Evolutionary conservation across 1,139 yeast species (phyloP).

Genomic region (Nakaseomyces kungkrabaensis): DNA sequence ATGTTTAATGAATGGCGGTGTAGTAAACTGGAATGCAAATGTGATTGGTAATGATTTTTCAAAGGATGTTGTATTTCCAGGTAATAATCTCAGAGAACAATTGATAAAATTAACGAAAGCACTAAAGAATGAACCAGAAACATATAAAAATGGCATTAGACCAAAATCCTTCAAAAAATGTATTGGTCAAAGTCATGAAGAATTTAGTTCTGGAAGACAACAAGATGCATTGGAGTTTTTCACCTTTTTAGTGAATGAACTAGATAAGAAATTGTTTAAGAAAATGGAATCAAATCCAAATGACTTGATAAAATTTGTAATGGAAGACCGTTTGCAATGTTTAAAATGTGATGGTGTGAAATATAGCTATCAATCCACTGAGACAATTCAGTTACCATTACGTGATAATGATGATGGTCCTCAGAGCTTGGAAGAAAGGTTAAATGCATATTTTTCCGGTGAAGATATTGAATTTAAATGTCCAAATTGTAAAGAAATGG

Average conservation of each 20-base stretch:
- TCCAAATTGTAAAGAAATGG: constrained; percentile 40
- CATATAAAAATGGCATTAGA: constrained; percentile 65
- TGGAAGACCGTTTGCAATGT: constrained; percentile 60
- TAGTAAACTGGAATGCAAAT: constrained; percentile 17
- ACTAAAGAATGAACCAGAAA: constrained; percentile 44
- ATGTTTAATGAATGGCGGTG: constrained; percentile 42
- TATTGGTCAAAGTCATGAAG: constrained; percentile 69
- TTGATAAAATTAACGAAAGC: constrained; percentile 75
- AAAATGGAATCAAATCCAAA: constrained; percentile 35
- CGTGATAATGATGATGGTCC: constrained; percentile 33
- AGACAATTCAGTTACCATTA: constrained; percentile 58
- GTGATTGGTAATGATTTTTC: constrained; percentile 25
- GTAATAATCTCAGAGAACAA: constrained; percentile 58
- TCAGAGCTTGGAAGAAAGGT: constrained; percentile 44
- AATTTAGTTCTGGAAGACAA: constrained; percentile 78
- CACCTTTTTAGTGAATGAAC: constrained; percentile 51
- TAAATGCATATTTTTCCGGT: constrained; percentile 37
- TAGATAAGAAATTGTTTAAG: constrained; percentile 37
- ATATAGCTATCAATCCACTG: constrained; percentile 49
- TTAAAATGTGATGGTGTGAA: constrained; percentile 51
- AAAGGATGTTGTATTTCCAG: constrained; percentile 41
- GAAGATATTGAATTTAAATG: constrained; percentile 67
- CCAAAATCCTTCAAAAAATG: constrained; percentile 68
- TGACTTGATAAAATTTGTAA: constrained; percentile 50
- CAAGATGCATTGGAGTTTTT: constrained; percentile 94